phyloP scores from a whole-genome alignment of 2,329 filamentous ascomycete species.

The Aspergillus ochraceoroseus region DNA sequence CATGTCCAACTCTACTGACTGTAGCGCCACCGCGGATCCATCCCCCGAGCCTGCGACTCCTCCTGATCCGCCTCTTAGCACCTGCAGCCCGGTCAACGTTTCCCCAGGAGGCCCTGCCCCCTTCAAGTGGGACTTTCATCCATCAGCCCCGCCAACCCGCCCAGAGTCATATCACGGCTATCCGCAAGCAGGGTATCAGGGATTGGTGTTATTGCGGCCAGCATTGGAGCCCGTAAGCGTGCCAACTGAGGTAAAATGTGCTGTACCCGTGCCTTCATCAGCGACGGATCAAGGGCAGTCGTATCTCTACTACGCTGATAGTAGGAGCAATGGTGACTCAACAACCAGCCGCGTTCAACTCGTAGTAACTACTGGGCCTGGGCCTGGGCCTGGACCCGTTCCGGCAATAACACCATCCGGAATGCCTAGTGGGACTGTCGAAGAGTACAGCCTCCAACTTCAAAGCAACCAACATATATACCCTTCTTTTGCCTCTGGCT shows the following conservation, averaged over 20 bases:
- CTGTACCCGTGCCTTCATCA: slow-evolving; percentile 10
- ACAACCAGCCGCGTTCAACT: slow-evolving; percentile 19
- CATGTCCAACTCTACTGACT: slow-evolving; percentile 36
- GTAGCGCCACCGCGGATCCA: slow-evolving; percentile 36
- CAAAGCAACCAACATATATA: slow-evolving; percentile 22
- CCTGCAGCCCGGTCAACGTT: slow-evolving; percentile 20
- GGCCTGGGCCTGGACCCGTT: slow-evolving; percentile 16
- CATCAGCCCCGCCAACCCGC: slow-evolving; percentile 18
- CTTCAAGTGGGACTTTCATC: slow-evolving; percentile 31
- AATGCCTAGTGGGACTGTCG: slow-evolving; percentile 25
- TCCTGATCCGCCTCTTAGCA: slow-evolving; percentile 28
- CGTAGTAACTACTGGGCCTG: slow-evolving; percentile 17
- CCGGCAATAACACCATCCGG: slow-evolving; percentile 13
- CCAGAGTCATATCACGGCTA: slow-evolving; percentile 22
- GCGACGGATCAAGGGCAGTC: slow-evolving; percentile 17
- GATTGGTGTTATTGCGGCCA: slow-evolving; percentile 21
- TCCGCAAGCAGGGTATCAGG: slow-evolving; percentile 21
- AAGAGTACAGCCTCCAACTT: slow-evolving; percentile 25
- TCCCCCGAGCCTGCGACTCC: slow-evolving; percentile 37
- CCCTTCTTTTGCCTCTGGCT: slow-evolving; percentile 16
- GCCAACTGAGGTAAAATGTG: slow-evolving; percentile 13
- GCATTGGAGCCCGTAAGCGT: slow-evolving; percentile 19
- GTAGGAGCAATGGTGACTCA: slow-evolving; percentile 12
- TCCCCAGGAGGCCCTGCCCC: slow-evolving; percentile 16
- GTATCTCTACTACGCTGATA: slow-evolving; percentile 27